These are phyloP conservation scores for Colletotrichum graminicola DNA, from an alignment of 2,329 filamentous ascomycete species.

Conservation along the genomic window DNA sequence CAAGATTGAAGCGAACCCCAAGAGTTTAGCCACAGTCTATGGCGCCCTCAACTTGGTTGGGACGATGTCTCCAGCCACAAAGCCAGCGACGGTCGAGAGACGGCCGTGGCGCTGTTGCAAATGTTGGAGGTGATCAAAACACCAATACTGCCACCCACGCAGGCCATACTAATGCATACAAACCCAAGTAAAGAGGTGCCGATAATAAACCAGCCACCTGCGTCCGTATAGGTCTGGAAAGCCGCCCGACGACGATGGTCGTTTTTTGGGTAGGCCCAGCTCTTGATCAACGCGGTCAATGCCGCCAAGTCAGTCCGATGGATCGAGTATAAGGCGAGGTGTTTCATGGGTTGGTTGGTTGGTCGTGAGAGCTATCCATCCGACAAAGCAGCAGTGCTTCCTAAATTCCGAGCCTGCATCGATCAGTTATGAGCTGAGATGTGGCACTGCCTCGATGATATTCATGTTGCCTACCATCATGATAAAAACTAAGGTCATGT, in stretches of 20 bases:
- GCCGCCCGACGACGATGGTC: constrained; percentile 47
- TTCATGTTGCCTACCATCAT: background rate
- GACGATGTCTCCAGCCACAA: constrained; percentile 58
- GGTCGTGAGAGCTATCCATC: constrained; percentile 53
- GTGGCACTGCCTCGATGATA: background rate
- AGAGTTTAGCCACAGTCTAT: constrained; percentile 54
- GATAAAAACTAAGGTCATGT: background rate
- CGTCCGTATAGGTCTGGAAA: constrained; percentile 35
- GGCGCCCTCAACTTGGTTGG: constrained; percentile 56
- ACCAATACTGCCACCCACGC: constrained; percentile 50
- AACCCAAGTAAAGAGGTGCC: constrained; percentile 49
- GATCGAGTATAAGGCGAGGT: background rate
- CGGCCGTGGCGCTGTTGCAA: constrained; percentile 54
- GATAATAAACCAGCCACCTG: constrained; percentile 24
- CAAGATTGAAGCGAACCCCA: constrained; percentile 56
- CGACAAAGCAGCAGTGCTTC: constrained; percentile 46
- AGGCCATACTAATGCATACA: constrained; percentile 55
- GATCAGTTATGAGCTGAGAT: background rate
- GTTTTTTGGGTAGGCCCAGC: constrained; percentile 48
- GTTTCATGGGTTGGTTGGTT: constrained; percentile 48
- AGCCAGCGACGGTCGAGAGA: constrained; percentile 57
- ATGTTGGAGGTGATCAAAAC: constrained; percentile 54
- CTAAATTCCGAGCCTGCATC: constrained; percentile 2
- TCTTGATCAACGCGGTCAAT: constrained; percentile 50
- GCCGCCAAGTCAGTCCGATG: constrained; percentile 16